Conservation (phyloP, 176 grass and related monocot genomes). For the Bolboschoenus planiculmis region DNA sequence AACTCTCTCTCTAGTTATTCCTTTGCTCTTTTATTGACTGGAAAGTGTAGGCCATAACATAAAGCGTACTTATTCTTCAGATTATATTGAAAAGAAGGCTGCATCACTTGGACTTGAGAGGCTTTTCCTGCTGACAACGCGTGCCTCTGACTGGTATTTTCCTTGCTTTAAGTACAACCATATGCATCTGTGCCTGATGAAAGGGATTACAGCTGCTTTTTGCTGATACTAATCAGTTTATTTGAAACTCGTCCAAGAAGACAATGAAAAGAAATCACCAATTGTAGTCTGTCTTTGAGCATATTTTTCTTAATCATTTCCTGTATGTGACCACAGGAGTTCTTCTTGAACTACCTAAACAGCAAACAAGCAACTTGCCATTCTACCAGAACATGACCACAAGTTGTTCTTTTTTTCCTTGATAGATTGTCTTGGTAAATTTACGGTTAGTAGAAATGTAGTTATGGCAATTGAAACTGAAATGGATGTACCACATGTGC, state of each 20-base stretch:
- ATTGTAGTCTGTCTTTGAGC: neutral
- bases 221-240: neutral
- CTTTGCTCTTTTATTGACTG: neutral
- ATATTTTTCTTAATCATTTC: neutral
- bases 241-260: neutral
- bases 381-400: neutral
- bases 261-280: neutral
- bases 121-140: conserved; percentile 94
- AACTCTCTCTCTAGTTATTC: neutral
- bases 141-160: conserved; percentile 86
- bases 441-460: neutral
- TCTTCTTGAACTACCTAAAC: neutral
- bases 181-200: neutral
- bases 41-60: neutral
- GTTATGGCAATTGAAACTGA: neutral
- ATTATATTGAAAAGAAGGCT: conserved; percentile 93
- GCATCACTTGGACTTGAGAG: conserved; percentile 69
- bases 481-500: neutral
- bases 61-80: conserved; percentile 29
- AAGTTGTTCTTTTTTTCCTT: neutral
- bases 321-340: neutral
- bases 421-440: neutral
- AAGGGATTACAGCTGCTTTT: neutral
- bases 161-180: neutral
- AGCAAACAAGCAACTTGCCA: neutral